Base-by-base conservation (phyloP, 2,329 filamentous ascomycete species). In the Venturia nashicola region DNA sequence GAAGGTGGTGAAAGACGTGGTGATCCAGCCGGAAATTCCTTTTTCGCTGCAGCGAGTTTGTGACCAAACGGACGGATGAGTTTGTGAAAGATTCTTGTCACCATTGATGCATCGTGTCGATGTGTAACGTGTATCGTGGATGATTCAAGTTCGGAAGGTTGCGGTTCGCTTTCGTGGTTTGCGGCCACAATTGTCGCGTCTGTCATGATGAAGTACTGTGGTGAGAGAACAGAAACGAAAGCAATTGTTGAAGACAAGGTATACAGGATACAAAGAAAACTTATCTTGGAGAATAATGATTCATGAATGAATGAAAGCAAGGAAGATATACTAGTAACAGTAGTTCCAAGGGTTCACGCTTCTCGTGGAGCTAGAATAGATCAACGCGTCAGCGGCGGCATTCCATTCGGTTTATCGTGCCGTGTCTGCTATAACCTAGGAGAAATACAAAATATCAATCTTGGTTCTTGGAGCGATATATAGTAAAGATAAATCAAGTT, bases 11-110 rank as follows among this genome's bases (percentile, higher is more conserved):
- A 70, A 1, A 81, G 70, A 32, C 69, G 69, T 8, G 74, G 72
- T 3, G 77, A 79, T 51, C 77, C 78, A 23, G 74, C 68, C 8
- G 77, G 75, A 8, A 63, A 67, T 11, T 61, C 65, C 14, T 67
- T 67, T 36, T 70, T 68, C 8, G 74, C 71, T 11, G 72, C 69
- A 59, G 75, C 72, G 43, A 79, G 69, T 12, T 67, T 69, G 5
- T 68, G 68, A 62, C 72, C 72, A 57, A 79, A 73, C 1, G 73
- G 72, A 7, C 73, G 71, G 9, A 77, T 68, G 23, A 77, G 20
- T 5, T 71, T 68, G 23, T 78, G 74, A 1, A 79, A 66, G 5
- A 77, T 36, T 27, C 69, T 63, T 68, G 76, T 79, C 27, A 63
- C 55, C 11, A 69, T 61, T 32, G 68, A 70, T 62, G 76, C 75